These are phyloP conservation scores for Tephrocybe rancida DNA, from an alignment of 768 basidiomycete genomes.

Conservation along the genomic window DNA sequence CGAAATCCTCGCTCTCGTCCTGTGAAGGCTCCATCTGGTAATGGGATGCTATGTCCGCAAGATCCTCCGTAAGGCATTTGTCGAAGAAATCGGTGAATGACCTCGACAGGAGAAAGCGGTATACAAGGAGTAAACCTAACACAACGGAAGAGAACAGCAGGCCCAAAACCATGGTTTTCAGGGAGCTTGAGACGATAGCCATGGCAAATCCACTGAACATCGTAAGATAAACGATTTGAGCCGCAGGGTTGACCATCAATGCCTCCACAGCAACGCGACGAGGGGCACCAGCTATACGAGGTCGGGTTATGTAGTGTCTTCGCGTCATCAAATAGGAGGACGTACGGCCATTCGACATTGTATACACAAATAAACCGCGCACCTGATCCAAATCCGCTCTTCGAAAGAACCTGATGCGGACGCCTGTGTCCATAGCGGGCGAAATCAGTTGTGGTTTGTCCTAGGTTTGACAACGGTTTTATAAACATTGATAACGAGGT, in stretches of 20 bases:
- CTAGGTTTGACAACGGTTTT: background rate
- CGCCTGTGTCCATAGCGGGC: background rate
- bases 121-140: constrained; percentile 6
- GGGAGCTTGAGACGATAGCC: constrained; percentile 2
- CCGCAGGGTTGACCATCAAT: constrained; percentile 8
- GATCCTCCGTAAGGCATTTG: constrained; percentile 17
- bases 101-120: constrained; percentile 13
- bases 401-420: constrained; percentile 13
- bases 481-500: too few relatives aligned
- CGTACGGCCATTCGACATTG: constrained; percentile 11
- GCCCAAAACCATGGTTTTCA: background rate
- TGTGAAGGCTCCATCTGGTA: background rate
- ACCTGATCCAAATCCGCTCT: constrained; percentile 7
- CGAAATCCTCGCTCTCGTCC: background rate
- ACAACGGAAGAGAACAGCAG: constrained; percentile 1
- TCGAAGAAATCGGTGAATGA: constrained; percentile 9
- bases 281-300: constrained; percentile 21
- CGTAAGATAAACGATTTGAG: constrained; percentile 14
- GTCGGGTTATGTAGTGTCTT: background rate
- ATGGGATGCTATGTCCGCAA: constrained; percentile 6
- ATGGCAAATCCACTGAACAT: constrained; percentile 1
- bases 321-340: background rate
- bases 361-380: constrained; percentile 4
- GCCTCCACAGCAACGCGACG: constrained; percentile 9
- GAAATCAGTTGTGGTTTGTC: background rate